Percentiles rank a stretch among this genome's conserved stretches.
Evolutionary conservation across 176 grass and related monocot species (phyloP).

Genomic region (Triticum aestivum): IWGSC_CS_RefSeq_v2.1 NC_057800.1:450140693-450141192

Average conservation of each 20-base stretch:
- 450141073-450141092: constrained; percentile 20
- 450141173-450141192: background rate
- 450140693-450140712: too few relatives aligned
- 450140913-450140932: constrained; percentile 60
- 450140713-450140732: too few relatives aligned
- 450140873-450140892: constrained; percentile 32
- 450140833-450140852: constrained; percentile 53
- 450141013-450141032: constrained; percentile 19
- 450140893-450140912: constrained; percentile 44
- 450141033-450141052: background rate
- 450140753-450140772: background rate
- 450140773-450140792: background rate
- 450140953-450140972: constrained; percentile 50
- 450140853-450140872: constrained; percentile 8
- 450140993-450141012: constrained; percentile 39
- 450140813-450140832: constrained; percentile 47
- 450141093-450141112: background rate
- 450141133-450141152: background rate
- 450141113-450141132: too few relatives aligned
- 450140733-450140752: too few relatives aligned
- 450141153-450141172: background rate
- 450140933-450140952: constrained; percentile 59
- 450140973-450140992: constrained; percentile 46
- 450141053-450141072: constrained; percentile 28
- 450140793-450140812: constrained; percentile 28